A percentile compares a stretch with the other conserved stretches of the same genome.
phyloP scores from a whole-genome alignment of 2,329 filamentous ascomycete species.

The Leptographium wingfieldii region DNA sequence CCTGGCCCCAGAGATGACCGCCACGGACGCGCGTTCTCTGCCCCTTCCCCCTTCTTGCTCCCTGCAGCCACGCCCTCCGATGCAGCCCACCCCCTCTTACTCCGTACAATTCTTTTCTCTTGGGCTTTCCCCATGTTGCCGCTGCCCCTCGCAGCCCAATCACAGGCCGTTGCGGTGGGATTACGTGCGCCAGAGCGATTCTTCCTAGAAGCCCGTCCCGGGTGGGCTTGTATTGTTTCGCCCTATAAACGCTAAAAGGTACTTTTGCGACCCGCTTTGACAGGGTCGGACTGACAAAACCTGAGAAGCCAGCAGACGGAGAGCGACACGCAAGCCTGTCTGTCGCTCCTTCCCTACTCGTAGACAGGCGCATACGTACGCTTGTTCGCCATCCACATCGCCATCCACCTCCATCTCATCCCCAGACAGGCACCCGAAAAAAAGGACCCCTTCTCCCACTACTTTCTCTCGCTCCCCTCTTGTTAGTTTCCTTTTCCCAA shows the following conservation, averaged over 20 bases:
- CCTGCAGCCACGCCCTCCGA: background rate
- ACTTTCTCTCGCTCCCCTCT: background rate
- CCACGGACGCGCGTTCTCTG: slow-evolving; percentile 13
- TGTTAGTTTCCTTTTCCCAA: background rate
- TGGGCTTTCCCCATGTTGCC: background rate
- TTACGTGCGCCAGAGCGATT: slow-evolving; percentile 2
- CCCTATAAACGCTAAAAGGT: background rate
- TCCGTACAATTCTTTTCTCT: background rate
- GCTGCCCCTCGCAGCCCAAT: background rate
- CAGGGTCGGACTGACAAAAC: background rate
- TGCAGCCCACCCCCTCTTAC: background rate
- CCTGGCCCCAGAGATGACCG: background rate
- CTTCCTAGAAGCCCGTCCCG: background rate
- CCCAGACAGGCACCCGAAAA: background rate
- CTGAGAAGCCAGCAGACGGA: background rate
- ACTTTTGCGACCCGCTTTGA: background rate
- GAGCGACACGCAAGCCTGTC: slow-evolving; percentile 11
- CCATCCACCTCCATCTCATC: slow-evolving; percentile 1
- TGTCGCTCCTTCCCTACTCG: slow-evolving; percentile 10
- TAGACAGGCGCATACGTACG: slow-evolving; percentile 13
- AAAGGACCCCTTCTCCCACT: background rate
- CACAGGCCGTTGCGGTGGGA: background rate
- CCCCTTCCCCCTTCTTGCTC: slow-evolving; percentile 1
- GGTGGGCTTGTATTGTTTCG: background rate
- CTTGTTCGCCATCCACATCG: slow-evolving; percentile 11